These are phyloP conservation scores for Phaeosphaeriaceae sp. DNA, from an alignment of 2,329 filamentous ascomycete species.

Conservation along the genomic window DNA sequence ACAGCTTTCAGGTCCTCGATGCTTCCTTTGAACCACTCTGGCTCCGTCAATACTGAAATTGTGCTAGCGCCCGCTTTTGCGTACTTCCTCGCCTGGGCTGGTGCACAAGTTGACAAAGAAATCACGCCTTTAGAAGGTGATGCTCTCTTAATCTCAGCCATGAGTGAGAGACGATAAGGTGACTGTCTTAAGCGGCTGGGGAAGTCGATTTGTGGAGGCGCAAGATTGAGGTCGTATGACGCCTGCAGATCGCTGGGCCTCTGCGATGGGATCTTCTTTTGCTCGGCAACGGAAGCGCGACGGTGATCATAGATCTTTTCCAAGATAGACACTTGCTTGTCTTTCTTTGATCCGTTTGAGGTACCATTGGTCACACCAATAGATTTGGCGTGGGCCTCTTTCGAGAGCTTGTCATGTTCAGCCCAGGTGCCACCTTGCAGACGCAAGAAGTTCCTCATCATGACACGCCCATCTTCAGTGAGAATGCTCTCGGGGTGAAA, in stretches of 20 bases:
- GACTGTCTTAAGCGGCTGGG: conserved; percentile 80
- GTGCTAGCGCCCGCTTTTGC: conserved; percentile 93
- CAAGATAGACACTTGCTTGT: conserved; percentile 82
- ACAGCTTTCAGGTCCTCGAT: conserved; percentile 92
- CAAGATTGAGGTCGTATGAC: conserved; percentile 81
- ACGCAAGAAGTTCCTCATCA: conserved; percentile 90
- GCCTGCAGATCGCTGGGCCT: conserved; percentile 84
- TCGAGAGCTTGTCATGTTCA: conserved; percentile 69
- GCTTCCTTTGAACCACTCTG: conserved; percentile 98
- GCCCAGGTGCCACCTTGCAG: conserved; percentile 92
- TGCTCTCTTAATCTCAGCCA: conserved; percentile 97
- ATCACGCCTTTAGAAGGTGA: conserved; percentile 97
- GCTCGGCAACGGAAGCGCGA: conserved; percentile 74
- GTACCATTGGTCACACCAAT: conserved; percentile 41
- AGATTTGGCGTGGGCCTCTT: conserved; percentile 40
- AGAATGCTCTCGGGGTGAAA: conserved; percentile 98
- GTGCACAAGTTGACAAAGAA: conserved; percentile 83
- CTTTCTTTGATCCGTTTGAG: conserved; percentile 37
- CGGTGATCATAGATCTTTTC: conserved; percentile 89
- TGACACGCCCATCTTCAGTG: conserved; percentile 83
- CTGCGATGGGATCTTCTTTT: conserved; percentile 86
- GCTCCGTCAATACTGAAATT: conserved; percentile 97
- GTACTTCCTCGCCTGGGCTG: conserved; percentile 88
- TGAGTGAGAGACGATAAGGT: conserved; percentile 85
- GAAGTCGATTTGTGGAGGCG: conserved; percentile 84